Evolutionary conservation across 2,329 filamentous ascomycete species (phyloP).

Genomic region (Phaeomoniella chlamydospora): DNA sequence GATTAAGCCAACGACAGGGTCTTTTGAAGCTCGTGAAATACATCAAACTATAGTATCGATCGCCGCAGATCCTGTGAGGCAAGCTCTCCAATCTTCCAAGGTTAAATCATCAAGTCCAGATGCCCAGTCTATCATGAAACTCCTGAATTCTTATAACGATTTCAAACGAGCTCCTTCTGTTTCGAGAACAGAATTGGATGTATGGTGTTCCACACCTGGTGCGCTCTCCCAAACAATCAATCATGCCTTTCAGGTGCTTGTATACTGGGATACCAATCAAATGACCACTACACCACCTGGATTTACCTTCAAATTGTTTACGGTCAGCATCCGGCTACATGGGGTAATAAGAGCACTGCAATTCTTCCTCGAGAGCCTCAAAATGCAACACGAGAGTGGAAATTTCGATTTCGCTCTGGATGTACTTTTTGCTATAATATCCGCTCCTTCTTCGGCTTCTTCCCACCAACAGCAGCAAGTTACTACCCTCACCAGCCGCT

Average conservation of each 20-base stretch:
- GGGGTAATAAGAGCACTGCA: conserved; percentile 22
- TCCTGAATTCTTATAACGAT: conserved; percentile 33
- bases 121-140: conserved; percentile 36
- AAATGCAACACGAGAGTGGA: conserved; percentile 23
- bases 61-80: conserved; percentile 34
- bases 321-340: conserved; percentile 24
- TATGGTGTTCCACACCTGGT: conserved; percentile 34
- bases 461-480: conserved; percentile 5
- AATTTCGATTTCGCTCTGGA: conserved; percentile 28
- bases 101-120: conserved; percentile 35
- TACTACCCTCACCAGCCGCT: conserved; percentile 14
- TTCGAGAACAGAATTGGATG: conserved; percentile 33
- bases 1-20: conserved; percentile 41
- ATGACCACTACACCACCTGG: conserved; percentile 37
- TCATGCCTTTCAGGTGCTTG: conserved; percentile 34
- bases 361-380: conserved; percentile 25
- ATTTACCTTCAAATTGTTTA: conserved; percentile 41
- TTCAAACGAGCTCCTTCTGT: conserved; percentile 34
- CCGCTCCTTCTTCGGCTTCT: conserved; percentile 22
- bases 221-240: conserved; percentile 31
- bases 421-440: conserved; percentile 25
- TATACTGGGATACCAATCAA: conserved; percentile 37
- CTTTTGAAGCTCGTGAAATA: conserved; percentile 45
- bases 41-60: conserved; percentile 45
- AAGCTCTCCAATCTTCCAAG: conserved; percentile 34